Evolutionary conservation across 805 yeast species (phyloP).

Genomic region (Candida sithepensis): DNA sequence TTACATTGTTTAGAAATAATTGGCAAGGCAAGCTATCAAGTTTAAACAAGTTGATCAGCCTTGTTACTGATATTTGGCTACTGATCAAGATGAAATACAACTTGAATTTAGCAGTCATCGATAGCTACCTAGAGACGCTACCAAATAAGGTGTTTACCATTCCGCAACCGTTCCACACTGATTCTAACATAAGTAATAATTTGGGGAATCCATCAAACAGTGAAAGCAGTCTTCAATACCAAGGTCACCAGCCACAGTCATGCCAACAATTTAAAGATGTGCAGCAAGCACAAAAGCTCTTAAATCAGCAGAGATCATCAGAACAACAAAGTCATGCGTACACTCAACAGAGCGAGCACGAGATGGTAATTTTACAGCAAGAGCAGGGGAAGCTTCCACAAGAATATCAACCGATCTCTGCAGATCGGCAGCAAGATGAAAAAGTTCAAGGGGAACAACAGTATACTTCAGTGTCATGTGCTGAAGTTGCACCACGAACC

Average conservation of each 20-base stretch:
- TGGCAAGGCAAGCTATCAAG: conserved; percentile 26
- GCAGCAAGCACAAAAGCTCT: neutral
- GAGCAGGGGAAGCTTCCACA: neutral
- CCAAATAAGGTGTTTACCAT: conserved; percentile 2
- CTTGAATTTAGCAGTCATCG: conserved; percentile 7
- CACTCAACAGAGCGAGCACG: neutral
- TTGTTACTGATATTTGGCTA: conserved; percentile 22
- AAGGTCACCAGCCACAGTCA: neutral
- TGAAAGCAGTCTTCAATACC: neutral
- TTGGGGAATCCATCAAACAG: neutral
- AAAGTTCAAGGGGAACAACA: neutral
- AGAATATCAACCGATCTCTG: neutral
- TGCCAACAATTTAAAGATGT: neutral
- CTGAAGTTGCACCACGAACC: conserved; percentile 22
- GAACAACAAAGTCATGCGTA: neutral
- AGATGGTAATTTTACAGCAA: neutral
- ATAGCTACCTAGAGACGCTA: neutral
- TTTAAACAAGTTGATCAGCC: conserved; percentile 19
- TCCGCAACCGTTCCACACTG: conserved; percentile 6
- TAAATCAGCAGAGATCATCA: no score
- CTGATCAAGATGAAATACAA: conserved; percentile 19
- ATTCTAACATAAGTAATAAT: neutral
- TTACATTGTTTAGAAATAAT: conserved; percentile 15
- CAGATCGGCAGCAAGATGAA: neutral
- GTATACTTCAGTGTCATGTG: conserved; percentile 16